Percentiles rank a stretch among this genome's conserved stretches.
Conservation (phyloP, 75 land plant species). For the Azolla pinnata region DNA sequence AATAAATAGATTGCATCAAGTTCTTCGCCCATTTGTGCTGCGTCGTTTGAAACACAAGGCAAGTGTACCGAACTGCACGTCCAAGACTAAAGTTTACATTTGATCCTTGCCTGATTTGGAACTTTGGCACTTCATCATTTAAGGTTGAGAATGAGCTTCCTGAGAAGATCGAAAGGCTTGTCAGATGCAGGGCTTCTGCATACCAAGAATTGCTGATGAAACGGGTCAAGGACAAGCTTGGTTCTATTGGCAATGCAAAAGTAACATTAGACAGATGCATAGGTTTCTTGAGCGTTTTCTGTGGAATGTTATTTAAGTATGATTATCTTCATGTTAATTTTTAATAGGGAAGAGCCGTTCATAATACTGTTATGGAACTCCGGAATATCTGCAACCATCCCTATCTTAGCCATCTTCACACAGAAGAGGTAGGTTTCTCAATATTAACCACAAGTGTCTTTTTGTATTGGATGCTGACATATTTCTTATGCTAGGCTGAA, state of each 20-base stretch:
- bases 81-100: background rate
- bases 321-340: background rate
- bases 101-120: background rate
- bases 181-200: constrained; percentile 96
- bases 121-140: background rate
- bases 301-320: background rate
- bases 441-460: no score
- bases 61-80: no score
- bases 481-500: constrained; percentile 48
- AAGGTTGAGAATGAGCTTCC: constrained; percentile 98
- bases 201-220: constrained; percentile 96
- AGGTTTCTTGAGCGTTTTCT: background rate
- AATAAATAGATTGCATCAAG: constrained; percentile 98
- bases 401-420: constrained; percentile 93
- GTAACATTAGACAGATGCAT: no score
- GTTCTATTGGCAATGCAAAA: constrained; percentile 67
- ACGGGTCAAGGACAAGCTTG: constrained; percentile 96
- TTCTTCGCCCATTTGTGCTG: constrained; percentile 93
- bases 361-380: constrained; percentile 97
- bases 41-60: constrained; percentile 98
- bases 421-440: constrained; percentile 72
- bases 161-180: constrained; percentile 91
- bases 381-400: constrained; percentile 99
- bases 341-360: constrained; percentile 85
- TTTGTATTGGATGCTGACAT: background rate